Evolutionary conservation across 2,329 filamentous ascomycete genomes (phyloP), one percentile per base, ranked within the genome.

Genomic region (Fusarium sambucinum): DNA sequence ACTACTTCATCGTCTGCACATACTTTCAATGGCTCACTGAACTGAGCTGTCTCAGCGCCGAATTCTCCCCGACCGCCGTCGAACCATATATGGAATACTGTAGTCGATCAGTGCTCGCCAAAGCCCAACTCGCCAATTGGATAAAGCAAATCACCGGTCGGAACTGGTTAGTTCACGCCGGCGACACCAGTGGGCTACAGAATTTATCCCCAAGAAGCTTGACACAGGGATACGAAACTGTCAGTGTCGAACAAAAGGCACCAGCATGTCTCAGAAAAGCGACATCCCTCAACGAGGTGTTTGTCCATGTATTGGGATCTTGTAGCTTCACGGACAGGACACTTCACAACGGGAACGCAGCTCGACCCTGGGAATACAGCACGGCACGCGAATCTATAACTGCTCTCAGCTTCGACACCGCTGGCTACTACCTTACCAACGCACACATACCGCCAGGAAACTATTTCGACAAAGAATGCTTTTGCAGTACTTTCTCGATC

Each of bases 301-400:
- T 70, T 17, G 29, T 53, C 1, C 33, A 45, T 17, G 55, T 64
- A 0, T 23, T 70, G 13, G 42, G n/a, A 4, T 56, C 67, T 5
- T 70, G 67, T 11, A 35, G 37, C 21, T 70, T 70, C 53, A 60
- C 63, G 2, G 30, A 32, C 12, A 19, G n/a, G 9, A 41, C 52
- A 1, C 29, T 50, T 3, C 59, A 46, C 45, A 44, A 40, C 1
- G 67, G 66, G 1, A 70, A 70, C 14, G 19, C 63, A 6, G 63
- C 33, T 33, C 63, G 67, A 2, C 67, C 67, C 9, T 70, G 58
- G 67, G 67, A 65, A 29, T 70, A 70, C 30, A 56, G 45, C 17
- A 33, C 11, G 3, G 17, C 33, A 1, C 7, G 23, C 16, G 23
- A 29, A 2, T 68, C 63, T 0, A 70, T 70, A 37, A 25, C n/a